These are phyloP conservation scores for Aspergillus oerlinghausenensis DNA, from an alignment of 2,329 filamentous ascomycete species.

Conservation along the genomic window DNA sequence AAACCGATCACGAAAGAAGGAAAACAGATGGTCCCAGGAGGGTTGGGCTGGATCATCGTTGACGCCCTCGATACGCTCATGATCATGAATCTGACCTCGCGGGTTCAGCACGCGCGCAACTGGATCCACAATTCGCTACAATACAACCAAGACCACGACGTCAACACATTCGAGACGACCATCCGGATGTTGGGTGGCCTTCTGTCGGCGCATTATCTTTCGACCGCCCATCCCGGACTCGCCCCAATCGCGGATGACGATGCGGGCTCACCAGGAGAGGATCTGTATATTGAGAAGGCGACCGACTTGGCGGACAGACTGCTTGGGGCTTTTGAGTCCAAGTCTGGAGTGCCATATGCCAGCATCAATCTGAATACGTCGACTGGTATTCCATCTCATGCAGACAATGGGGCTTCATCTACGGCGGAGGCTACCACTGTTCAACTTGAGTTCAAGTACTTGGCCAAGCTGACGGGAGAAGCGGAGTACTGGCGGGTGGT, in stretches of 20 bases:
- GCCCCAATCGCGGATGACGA: constrained; percentile 70
- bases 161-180: constrained; percentile 96
- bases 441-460: constrained; percentile 95
- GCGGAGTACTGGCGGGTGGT: constrained; percentile 86
- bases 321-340: constrained; percentile 79
- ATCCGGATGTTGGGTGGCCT: constrained; percentile 95
- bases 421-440: constrained; percentile 89
- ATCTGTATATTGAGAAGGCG: constrained; percentile 93
- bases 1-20: constrained; percentile 76
- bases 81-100: constrained; percentile 91
- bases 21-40: constrained; percentile 77
- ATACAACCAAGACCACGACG: constrained; percentile 90
- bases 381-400: constrained; percentile 73
- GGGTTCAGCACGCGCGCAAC: constrained; percentile 76
- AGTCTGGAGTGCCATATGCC: constrained; percentile 81
- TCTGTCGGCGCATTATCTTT: constrained; percentile 91
- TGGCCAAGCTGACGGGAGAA: constrained; percentile 91
- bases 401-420: constrained; percentile 80
- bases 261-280: constrained; percentile 69
- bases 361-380: constrained; percentile 81
- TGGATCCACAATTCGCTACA: constrained; percentile 79
- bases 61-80: constrained; percentile 96
- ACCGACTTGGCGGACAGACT: constrained; percentile 86
- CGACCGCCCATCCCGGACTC: constrained; percentile 72
- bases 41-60: constrained; percentile 96